phyloP scores from a whole-genome alignment of 1,284 basidiomycete species.

The Leccinum solheimii region DNA sequence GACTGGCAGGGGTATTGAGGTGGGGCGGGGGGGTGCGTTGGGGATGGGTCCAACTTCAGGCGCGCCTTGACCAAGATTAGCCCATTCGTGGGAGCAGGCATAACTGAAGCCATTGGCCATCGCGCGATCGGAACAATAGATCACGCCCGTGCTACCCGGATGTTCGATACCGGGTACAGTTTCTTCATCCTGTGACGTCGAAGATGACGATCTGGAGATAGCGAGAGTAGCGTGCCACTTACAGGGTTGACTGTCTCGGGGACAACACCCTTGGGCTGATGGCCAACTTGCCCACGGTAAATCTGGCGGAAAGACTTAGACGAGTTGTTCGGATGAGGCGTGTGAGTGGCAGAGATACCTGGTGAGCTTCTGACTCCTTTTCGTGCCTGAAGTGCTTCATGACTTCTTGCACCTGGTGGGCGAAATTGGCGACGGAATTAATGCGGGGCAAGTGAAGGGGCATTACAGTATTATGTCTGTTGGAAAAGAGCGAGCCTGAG shows the following conservation, averaged over 20 bases:
- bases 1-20: constrained; percentile 59
- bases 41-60: constrained; percentile 88
- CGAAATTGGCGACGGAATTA: constrained; percentile 20
- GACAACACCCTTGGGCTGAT: constrained; percentile 59
- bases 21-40: constrained; percentile 66
- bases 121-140: constrained; percentile 87
- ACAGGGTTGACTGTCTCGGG: constrained; percentile 73
- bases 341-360: constrained; percentile 42
- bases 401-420: constrained; percentile 54
- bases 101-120: constrained; percentile 89
- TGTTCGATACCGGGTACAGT: constrained; percentile 82
- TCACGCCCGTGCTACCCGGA: constrained; percentile 75
- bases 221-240: constrained; percentile 20
- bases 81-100: constrained; percentile 76
- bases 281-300: constrained; percentile 68
- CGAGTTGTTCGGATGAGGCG: not conserved
- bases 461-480: constrained; percentile 11
- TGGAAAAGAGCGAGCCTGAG: not conserved
- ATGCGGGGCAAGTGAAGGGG: constrained; percentile 36
- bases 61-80: constrained; percentile 84
- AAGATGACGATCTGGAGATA: constrained; percentile 3
- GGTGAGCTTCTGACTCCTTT: constrained; percentile 82
- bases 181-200: constrained; percentile 63
- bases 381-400: constrained; percentile 66
- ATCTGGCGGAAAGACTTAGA: constrained; percentile 45